Evolutionary conservation across 169 alveolate species (phyloP).

Genomic region (Plasmodium berghei): DNA sequence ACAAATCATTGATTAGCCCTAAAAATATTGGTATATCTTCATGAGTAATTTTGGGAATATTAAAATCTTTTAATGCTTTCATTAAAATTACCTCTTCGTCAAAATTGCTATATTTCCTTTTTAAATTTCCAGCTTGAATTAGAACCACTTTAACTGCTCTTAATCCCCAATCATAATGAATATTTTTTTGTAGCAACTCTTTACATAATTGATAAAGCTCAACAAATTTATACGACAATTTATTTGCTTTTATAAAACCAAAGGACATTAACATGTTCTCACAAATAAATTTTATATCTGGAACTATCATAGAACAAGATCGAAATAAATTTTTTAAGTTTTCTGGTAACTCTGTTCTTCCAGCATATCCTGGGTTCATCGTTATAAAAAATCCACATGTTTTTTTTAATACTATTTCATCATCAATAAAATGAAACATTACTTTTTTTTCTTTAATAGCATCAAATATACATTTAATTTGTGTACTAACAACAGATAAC

Average conservation of each 20-base stretch:
- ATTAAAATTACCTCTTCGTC: constrained; percentile 94
- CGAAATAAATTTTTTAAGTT: constrained; percentile 97
- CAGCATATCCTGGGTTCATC: constrained; percentile 99
- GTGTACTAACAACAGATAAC: constrained; percentile 96
- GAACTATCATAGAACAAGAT: constrained; percentile 97
- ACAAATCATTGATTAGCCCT: constrained; percentile 94
- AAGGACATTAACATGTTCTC: constrained; percentile 98
- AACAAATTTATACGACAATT: constrained; percentile 94
- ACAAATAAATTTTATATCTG: constrained; percentile 95
- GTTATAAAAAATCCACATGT: constrained; percentile 90
- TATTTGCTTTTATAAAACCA: constrained; percentile 95
- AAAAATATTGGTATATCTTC: constrained; percentile 95
- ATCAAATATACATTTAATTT: constrained; percentile 94
- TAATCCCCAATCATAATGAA: constrained; percentile 98
- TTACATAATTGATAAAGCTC: constrained; percentile 91
- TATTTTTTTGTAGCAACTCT: constrained; percentile 93
- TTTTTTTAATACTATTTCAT: constrained; percentile 82
- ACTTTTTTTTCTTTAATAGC: constrained; percentile 90
- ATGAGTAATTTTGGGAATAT: constrained; percentile 94
- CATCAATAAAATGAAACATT: constrained; percentile 87
- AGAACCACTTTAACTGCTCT: constrained; percentile 97
- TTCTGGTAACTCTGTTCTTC: constrained; percentile 98
- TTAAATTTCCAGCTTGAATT: constrained; percentile 96
- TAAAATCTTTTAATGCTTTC: constrained; percentile 97
- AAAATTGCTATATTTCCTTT: constrained; percentile 94